Evolutionary conservation across 257 asterid genomes (phyloP), one percentile per base, ranked within the genome.

Genomic region (Fraxinus quadrangulata): DNA sequence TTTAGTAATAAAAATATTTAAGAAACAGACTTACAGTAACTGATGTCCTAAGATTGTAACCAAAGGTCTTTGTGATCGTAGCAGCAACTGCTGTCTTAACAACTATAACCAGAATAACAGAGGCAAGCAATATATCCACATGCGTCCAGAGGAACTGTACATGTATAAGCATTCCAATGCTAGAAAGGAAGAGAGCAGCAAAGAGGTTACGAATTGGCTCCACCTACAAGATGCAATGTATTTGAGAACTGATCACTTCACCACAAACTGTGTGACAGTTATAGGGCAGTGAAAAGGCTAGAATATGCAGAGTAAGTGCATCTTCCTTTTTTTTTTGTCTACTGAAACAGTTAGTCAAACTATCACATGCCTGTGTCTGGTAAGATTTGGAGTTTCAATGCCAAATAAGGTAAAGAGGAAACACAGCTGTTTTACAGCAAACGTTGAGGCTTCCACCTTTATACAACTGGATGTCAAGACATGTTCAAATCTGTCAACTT

Each of bases 81-180:
- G 99, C 88, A 71, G 89, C 84, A 73, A 94, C 96, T 76, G 94
- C 75, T 71, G 97, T 94, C 91, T 94, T 94, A 31, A 92, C 91
- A 51, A 88, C 94, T 51, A 94, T 82, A 70, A 94, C 97, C 70
- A 92, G 87, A 83, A 94, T 88, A 84, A 94, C 99, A 28, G 99
- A 92, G 37, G 96, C 96, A 72, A 94, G 92, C 90, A 94, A 86
- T 82, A 94, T 92, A 85, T 94, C 99, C 86, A 91, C 97, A 82
- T 94, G 99, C 72, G 88, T 84, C 99, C 99, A 94, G 37, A 94
- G 97, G 90, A 94, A 94, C 39, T 94, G 97, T 76, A 94, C 94
- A 34, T 92, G 87, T 91, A 92, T 92, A 79, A 94, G 94, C 99
- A 94, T 92, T 73, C 99, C 99, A 31, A 94, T 94, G 73, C 99